Evolutionary conservation across 2,329 filamentous ascomycete genomes (phyloP).

Genomic region (Monosporascus sp.): DNA sequence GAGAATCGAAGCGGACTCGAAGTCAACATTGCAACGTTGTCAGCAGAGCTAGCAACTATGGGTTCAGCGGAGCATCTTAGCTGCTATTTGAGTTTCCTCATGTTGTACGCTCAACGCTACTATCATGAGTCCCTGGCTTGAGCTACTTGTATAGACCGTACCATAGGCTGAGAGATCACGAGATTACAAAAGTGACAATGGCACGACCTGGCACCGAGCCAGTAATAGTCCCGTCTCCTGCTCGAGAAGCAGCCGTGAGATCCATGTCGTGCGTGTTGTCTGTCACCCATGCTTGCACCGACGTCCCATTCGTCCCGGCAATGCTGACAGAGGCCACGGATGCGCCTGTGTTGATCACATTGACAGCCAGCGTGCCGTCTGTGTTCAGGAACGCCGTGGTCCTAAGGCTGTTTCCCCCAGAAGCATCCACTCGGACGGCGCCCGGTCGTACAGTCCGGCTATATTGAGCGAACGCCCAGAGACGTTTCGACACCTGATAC

Average conservation of each 20-base stretch:
- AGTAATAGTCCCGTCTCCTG: slow-evolving; percentile 12
- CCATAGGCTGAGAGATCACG: slow-evolving; percentile 9
- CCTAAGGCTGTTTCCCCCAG: slow-evolving; percentile 11
- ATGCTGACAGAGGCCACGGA: slow-evolving; percentile 24
- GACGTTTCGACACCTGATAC: slow-evolving; percentile 12
- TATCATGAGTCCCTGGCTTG: slow-evolving; percentile 11
- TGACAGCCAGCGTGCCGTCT: slow-evolving; percentile 26
- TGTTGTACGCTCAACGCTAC: slow-evolving; percentile 9
- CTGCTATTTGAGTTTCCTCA: slow-evolving; percentile 2
- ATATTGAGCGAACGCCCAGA: slow-evolving; percentile 27
- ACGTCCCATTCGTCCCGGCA: slow-evolving; percentile 20
- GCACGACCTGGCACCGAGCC: slow-evolving; percentile 15
- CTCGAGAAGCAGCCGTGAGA: slow-evolving; percentile 8
- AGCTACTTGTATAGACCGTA: slow-evolving; percentile 7
- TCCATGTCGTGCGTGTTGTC: slow-evolving; percentile 26
- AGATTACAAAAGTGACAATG: slow-evolving; percentile 8
- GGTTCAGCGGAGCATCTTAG: slow-evolving; percentile 2
- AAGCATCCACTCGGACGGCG: slow-evolving; percentile 19
- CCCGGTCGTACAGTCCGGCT: slow-evolving; percentile 26
- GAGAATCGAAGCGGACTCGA: too few relatives aligned
- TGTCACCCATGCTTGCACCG: slow-evolving; percentile 30
- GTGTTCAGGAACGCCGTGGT: slow-evolving; percentile 25
- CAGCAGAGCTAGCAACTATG: background rate
- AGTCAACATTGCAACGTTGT: background rate
- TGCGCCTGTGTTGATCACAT: slow-evolving; percentile 23